phyloP scores from a whole-genome alignment of 805 yeast species.

The Ogataea salicorniae region DNA sequence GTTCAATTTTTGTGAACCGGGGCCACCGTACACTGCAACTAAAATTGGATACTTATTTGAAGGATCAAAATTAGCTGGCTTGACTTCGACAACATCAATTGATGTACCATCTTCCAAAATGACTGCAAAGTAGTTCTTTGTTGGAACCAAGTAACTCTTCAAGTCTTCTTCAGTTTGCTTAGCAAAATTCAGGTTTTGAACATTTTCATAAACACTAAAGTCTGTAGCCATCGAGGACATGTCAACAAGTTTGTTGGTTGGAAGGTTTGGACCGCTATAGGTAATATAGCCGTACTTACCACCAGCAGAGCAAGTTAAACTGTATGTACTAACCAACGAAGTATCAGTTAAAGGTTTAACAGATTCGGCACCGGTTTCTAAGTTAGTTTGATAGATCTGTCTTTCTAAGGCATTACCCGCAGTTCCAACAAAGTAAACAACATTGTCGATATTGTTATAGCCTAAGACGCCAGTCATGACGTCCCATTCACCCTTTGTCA shows the following conservation, averaged over 20 bases:
- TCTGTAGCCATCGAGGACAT: conserved; percentile 12
- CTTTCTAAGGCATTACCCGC: conserved; percentile 50
- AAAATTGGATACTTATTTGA: conserved; percentile 52
- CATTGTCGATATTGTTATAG: conserved; percentile 41
- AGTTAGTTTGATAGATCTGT: conserved; percentile 49
- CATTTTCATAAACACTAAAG: conserved; percentile 6
- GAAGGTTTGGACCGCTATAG: conserved; percentile 46
- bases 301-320: conserved; percentile 50
- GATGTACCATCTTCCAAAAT: conserved; percentile 31
- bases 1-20: conserved; percentile 62
- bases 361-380: conserved; percentile 26
- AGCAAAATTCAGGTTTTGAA: conserved; percentile 13
- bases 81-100: conserved; percentile 54
- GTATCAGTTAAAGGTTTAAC: conserved; percentile 27
- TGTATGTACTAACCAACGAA: conserved; percentile 40
- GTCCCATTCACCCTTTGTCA: conserved; percentile 49
- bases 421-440: conserved; percentile 55
- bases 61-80: conserved; percentile 50
- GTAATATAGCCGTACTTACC: conserved; percentile 45
- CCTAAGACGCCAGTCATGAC: conserved; percentile 44
- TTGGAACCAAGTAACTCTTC: conserved; percentile 44
- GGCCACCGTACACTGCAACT: conserved; percentile 75
- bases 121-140: conserved; percentile 34
- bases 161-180: conserved; percentile 11
- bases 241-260: conserved; percentile 38